Evolutionary conservation across 192 early-diverging fungal species (phyloP).

Genomic region (Dissophora globulifera): DNA sequence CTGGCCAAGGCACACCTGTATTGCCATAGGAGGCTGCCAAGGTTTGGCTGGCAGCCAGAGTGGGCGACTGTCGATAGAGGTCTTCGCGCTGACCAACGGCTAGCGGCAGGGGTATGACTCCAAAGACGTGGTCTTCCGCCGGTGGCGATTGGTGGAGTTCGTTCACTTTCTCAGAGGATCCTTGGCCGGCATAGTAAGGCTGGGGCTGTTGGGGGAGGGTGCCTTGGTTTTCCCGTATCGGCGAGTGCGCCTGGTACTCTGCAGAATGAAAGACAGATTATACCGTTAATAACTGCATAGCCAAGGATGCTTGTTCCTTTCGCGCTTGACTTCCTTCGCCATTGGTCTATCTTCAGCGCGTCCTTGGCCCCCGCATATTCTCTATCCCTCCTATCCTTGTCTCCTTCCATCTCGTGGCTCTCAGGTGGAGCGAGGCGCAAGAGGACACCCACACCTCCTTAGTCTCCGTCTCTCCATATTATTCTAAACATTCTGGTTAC

Average conservation of each 20-base stretch:
- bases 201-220: slow-evolving; percentile 1
- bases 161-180: slow-evolving; percentile 29
- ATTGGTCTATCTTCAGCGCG: too few species aligned
- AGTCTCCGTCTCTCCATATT: too few species aligned
- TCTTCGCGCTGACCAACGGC: slow-evolving; percentile 24
- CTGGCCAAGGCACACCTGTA: slow-evolving; percentile 14
- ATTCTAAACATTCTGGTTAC: too few species aligned
- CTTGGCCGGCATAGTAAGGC: slow-evolving; percentile 14
- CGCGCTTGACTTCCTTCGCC: too few species aligned
- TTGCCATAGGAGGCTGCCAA: slow-evolving; percentile 32
- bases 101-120: slow-evolving; percentile 23
- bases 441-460: too few species aligned
- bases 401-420: too few species aligned
- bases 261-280: too few species aligned
- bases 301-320: too few species aligned
- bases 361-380: too few species aligned
- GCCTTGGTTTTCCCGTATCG: slow-evolving; percentile 16
- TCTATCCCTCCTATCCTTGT: too few species aligned
- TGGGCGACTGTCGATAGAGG: slow-evolving; percentile 31
- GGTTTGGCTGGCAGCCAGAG: slow-evolving; percentile 35
- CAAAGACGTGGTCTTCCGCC: slow-evolving; percentile 23
- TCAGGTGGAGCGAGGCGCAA: too few species aligned
- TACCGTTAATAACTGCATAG: too few species aligned
- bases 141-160: slow-evolving; percentile 4
- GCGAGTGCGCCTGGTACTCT: slow-evolving; percentile 48